Percentiles rank a stretch among this genome's conserved stretches.
These are phyloP conservation scores for Trichoderma oligosporum DNA, from an alignment of 2,329 filamentous ascomycete species.

Conservation along the genomic window DNA sequence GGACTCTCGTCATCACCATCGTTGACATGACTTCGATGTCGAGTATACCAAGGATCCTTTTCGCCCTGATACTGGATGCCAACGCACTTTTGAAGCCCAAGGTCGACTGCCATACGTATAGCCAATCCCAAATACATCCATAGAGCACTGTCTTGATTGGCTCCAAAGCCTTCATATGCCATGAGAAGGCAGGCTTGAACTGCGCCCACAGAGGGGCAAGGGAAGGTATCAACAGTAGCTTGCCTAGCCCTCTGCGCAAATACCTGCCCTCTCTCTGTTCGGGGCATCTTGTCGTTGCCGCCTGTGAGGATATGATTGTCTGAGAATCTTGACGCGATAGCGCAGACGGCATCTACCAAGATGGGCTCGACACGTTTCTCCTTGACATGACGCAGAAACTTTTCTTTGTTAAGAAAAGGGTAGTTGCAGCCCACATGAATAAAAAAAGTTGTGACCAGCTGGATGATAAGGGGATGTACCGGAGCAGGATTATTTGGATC, in stretches of 20 bases:
- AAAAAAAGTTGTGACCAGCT: conserved; percentile 79
- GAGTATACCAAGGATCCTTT: conserved; percentile 47
- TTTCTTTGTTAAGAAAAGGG: conserved; percentile 70
- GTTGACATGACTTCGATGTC: conserved; percentile 40
- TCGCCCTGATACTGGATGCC: conserved; percentile 62
- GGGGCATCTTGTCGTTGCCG: conserved; percentile 45
- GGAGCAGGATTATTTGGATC: conserved; percentile 67
- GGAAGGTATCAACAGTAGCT: conserved; percentile 77
- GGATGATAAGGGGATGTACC: conserved; percentile 70
- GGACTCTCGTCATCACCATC: conserved; percentile 34
- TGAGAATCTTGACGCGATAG: conserved; percentile 77
- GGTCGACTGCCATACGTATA: conserved; percentile 75
- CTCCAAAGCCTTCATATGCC: conserved; percentile 85
- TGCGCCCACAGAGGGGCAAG: conserved; percentile 76
- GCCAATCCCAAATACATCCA: conserved; percentile 93
- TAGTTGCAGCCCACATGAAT: conserved; percentile 79
- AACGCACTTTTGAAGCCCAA: conserved; percentile 78
- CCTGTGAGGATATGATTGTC: conserved; percentile 49
- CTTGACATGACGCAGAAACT: conserved; percentile 70
- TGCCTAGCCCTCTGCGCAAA: conserved; percentile 80
- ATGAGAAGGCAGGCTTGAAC: conserved; percentile 80
- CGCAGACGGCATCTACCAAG: conserved; percentile 80
- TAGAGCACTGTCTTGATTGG: conserved; percentile 80
- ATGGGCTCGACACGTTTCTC: conserved; percentile 82
- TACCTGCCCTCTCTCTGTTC: conserved; percentile 68